phyloP scores from a whole-genome alignment of 768 basidiomycete genomes.

The Agrocybe pediades region DNA sequence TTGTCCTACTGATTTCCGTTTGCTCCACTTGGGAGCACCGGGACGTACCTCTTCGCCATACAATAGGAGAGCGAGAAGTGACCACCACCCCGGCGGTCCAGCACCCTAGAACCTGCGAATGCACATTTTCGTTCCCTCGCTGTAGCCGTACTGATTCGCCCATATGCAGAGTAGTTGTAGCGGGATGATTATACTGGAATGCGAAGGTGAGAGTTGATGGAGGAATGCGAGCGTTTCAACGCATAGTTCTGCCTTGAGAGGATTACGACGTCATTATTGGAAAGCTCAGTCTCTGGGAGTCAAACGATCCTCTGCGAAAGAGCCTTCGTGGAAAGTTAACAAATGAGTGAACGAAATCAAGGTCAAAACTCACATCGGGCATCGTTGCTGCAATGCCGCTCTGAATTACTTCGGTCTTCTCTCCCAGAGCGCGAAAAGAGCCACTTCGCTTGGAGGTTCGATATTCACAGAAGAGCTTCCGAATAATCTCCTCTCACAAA shows the following conservation, averaged over 20 bases:
- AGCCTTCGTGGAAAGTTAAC: slow-evolving; percentile 33
- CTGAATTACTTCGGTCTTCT: slow-evolving; percentile 69
- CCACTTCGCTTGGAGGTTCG: slow-evolving; percentile 75
- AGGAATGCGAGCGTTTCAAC: slow-evolving; percentile 67
- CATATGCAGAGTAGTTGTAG: slow-evolving; percentile 87
- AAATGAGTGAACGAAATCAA: slow-evolving; percentile 11
- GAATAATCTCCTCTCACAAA: slow-evolving; percentile 80
- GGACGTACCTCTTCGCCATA: slow-evolving; percentile 62
- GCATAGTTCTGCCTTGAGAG: slow-evolving; percentile 71
- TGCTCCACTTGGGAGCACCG: slow-evolving; percentile 29
- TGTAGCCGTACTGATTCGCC: slow-evolving; percentile 86
- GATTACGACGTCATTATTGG: slow-evolving; percentile 55
- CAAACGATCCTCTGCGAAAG: slow-evolving; percentile 89
- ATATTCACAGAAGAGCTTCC: no score
- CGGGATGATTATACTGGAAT: slow-evolving; percentile 71
- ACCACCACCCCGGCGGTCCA: slow-evolving; percentile 72
- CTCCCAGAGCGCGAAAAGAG: slow-evolving; percentile 85
- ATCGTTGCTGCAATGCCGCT: no score
- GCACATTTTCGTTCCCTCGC: slow-evolving; percentile 54
- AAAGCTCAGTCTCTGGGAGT: slow-evolving; percentile 51
- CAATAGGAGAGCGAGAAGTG: slow-evolving; percentile 59
- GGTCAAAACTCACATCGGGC: slow-evolving; percentile 51
- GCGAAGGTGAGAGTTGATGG: slow-evolving; percentile 70
- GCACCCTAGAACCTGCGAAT: slow-evolving; percentile 70
- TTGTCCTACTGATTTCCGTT: slow-evolving; percentile 66